Conservation (phyloP, 2,329 filamentous ascomycete species). For the Colletotrichum salicis region DNA sequence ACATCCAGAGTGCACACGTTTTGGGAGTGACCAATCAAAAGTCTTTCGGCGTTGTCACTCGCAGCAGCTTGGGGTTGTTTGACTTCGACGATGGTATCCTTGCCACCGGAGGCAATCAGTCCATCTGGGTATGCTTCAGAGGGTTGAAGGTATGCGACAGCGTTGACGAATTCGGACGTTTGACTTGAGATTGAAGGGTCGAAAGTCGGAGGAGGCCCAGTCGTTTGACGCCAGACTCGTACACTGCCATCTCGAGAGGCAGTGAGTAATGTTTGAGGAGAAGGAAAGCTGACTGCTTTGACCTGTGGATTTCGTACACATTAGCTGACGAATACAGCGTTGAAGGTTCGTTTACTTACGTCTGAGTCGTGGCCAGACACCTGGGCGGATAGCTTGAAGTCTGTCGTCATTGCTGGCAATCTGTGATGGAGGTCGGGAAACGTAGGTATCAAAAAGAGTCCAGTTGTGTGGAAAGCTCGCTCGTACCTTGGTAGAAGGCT, state of each 20-base stretch:
- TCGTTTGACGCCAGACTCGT: slow-evolving; percentile 81
- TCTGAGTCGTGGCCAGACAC: slow-evolving; percentile 92
- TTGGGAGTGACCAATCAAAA: slow-evolving; percentile 85
- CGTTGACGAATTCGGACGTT: slow-evolving; percentile 88
- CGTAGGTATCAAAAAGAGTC: neutral
- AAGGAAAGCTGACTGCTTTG: slow-evolving; percentile 83
- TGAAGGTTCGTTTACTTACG: slow-evolving; percentile 64
- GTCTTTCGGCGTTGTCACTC: slow-evolving; percentile 82
- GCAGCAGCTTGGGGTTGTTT: slow-evolving; percentile 74
- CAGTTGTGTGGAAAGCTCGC: slow-evolving; percentile 1
- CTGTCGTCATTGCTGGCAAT: slow-evolving; percentile 70
- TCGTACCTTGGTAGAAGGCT: slow-evolving; percentile 14
- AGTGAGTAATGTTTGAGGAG: slow-evolving; percentile 77
- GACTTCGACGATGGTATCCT: slow-evolving; percentile 93
- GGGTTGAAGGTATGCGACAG: slow-evolving; percentile 79
- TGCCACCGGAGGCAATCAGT: slow-evolving; percentile 86
- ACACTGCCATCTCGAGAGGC: slow-evolving; percentile 93
- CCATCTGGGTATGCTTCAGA: slow-evolving; percentile 78
- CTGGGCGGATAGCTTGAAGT: slow-evolving; percentile 93
- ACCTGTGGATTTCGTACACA: slow-evolving; percentile 68
- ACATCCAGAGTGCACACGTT: slow-evolving; percentile 92
- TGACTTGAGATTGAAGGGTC: slow-evolving; percentile 83
- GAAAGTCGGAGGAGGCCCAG: slow-evolving; percentile 74
- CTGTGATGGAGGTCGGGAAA: neutral
- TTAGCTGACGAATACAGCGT: slow-evolving; percentile 15